A percentile compares a stretch with the other conserved stretches of the same genome.
These are phyloP conservation scores for Nicotiana noctiflora DNA, from an alignment of 257 asterid species.

Conservation along the genomic window DNA sequence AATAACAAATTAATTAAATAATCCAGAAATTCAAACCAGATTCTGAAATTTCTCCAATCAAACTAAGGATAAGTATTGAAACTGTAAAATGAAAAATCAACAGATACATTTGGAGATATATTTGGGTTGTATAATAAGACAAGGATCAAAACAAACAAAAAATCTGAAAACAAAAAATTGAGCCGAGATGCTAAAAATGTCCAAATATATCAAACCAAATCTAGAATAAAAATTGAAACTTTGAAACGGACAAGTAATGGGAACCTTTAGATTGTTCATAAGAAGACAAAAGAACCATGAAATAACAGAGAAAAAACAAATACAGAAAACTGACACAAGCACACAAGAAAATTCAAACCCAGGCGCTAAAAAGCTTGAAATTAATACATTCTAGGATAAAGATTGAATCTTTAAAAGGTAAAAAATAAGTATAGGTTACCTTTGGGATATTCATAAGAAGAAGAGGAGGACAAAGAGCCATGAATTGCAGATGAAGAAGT, in stretches of 20 bases:
- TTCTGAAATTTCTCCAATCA: not conserved
- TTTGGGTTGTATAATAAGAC: no score
- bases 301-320: no score
- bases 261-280: no score
- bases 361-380: not conserved
- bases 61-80: not conserved
- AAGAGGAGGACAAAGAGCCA: constrained; percentile 34
- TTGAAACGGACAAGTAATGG: no score
- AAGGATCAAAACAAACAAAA: not conserved
- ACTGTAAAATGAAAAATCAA: not conserved
- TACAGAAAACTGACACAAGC: no score
- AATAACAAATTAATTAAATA: not conserved
- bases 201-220: not conserved
- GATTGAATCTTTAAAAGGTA: not conserved
- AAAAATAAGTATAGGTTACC: constrained; percentile 22
- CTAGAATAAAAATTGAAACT: not conserved
- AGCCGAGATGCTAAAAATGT: not conserved
- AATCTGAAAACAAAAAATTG: not conserved
- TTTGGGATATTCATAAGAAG: constrained; percentile 37
- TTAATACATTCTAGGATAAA: not conserved
- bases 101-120: no score
- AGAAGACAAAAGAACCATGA: no score
- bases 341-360: no score
- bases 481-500: constrained; percentile 49
- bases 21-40: not conserved